Base-by-base conservation (phyloP, 2,329 filamentous ascomycete species). In the Beauveria varroae region DNA sequence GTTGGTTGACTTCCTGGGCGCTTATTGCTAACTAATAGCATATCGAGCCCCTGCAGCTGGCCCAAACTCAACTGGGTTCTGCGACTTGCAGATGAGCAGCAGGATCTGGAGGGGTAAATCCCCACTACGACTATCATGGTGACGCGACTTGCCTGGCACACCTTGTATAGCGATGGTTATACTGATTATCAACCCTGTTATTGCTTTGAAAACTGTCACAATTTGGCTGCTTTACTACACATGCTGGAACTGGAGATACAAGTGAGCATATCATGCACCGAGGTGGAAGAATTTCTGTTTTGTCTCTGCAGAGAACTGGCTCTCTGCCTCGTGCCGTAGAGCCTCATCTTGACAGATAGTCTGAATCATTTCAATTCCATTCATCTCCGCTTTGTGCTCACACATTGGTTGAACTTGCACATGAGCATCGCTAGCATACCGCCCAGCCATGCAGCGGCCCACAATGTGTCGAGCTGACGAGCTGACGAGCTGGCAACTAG, bases 401-500 rank as follows among this genome's bases (percentile, higher is more conserved):
- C 37, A 20, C 24, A 16, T 34, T 20, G 26, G 16, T 34, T 34
- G 26, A 18, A 58, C 43, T 34, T 34, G 26, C 24, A 58, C 43
- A 24, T 14, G 37, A 53, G 24, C 7, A 53, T n/a, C 40, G 49
- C 49, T 58, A 47, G 46, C 34, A 50, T 41, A 20, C 14, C 9
- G 20, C 37, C 34, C 46, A 22, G 34, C 34, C 34, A 43, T 51
- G 46, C 49, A 24, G 37, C 26, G 49, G 49, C 47, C 57, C 47
- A 40, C 49, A 30, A 24, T 20, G 26, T 30, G 46, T 52, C 57
- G 12, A 60, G 57, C 49, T 41, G 57, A 40, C 57, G 24, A 24
- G n/a, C 24, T 24, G 3, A 24, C 24, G 46, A 46, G 52, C 49
- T 60, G 57, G 57, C 47, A 44, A 59, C 57, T 59, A 49, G 57